phyloP scores from a whole-genome alignment of 495 filamentous ascomycete genomes.

The Xylaria venustula region DNA sequence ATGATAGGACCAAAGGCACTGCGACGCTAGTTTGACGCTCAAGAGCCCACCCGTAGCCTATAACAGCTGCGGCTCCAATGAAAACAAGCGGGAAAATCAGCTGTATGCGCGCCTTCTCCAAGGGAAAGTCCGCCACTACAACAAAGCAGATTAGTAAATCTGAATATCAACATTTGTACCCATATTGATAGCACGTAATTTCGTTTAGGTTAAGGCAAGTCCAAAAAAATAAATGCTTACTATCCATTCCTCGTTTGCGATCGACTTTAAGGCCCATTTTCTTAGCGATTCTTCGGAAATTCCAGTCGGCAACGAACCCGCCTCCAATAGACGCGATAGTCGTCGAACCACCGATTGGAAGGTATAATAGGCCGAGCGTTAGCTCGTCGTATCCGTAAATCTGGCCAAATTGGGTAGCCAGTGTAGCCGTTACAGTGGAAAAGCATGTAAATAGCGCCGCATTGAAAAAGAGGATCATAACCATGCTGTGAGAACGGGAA shows the following conservation, averaged over 20 bases:
- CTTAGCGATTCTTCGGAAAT: constrained; percentile 54
- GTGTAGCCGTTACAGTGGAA: constrained; percentile 46
- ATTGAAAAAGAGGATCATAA: constrained; percentile 41
- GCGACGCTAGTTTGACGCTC: constrained; percentile 43
- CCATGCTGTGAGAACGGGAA: constrained; percentile 18
- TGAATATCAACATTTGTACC: too few relatives aligned
- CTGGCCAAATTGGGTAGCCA: constrained; percentile 58
- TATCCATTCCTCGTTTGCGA: constrained; percentile 44
- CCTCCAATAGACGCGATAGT: constrained; percentile 64
- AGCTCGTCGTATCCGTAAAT: constrained; percentile 68
- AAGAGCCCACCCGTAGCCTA: constrained; percentile 61
- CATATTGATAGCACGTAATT: too few relatives aligned
- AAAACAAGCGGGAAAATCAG: constrained; percentile 49
- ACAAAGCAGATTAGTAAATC: constrained; percentile 41
- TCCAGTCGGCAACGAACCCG: constrained; percentile 57
- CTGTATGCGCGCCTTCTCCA: constrained; percentile 62
- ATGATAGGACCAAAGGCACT: constrained; percentile 54
- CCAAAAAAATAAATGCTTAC: constrained; percentile 4
- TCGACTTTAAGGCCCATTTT: constrained; percentile 48
- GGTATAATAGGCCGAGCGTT: constrained; percentile 61
- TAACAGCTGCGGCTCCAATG: constrained; percentile 39
- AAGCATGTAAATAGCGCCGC: constrained; percentile 52
- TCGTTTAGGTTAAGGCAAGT: too few relatives aligned
- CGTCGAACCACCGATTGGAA: constrained; percentile 65
- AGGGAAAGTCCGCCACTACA: constrained; percentile 50